These are phyloP conservation scores for Hevea brasiliensis DNA, from an alignment of 345 rosid species.

Conservation along the genomic window DNA sequence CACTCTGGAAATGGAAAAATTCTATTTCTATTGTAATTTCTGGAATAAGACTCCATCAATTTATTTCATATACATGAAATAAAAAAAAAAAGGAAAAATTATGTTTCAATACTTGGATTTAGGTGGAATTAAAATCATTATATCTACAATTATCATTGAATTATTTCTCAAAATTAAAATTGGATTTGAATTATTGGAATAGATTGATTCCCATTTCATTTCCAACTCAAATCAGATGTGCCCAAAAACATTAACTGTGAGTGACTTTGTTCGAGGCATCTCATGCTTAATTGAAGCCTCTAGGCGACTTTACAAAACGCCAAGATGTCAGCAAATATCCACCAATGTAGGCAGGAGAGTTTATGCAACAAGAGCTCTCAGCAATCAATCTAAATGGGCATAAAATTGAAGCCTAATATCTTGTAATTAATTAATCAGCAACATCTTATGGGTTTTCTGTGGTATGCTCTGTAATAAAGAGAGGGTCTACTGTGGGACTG, in stretches of 20 bases:
- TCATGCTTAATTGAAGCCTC: constrained; percentile 22
- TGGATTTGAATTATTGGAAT: neutral
- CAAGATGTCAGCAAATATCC: constrained; percentile 69
- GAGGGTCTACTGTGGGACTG: too few species aligned
- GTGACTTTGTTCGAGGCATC: neutral
- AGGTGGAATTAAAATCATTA: neutral
- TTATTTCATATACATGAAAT: neutral
- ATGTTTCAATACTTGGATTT: neutral
- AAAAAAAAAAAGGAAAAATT: too few species aligned
- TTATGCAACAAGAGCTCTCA: constrained; percentile 72
- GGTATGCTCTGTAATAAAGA: too few species aligned
- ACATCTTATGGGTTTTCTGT: too few species aligned
- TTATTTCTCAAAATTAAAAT: neutral
- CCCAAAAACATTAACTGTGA: neutral
- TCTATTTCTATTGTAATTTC: neutral
- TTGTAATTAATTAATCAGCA: too few species aligned
- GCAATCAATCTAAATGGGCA: constrained; percentile 62
- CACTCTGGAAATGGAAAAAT: neutral
- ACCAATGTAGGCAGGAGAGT: constrained; percentile 44
- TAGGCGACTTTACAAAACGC: constrained; percentile 69
- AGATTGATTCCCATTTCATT: neutral
- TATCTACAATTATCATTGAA: neutral
- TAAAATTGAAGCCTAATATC: too few species aligned
- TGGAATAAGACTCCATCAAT: too few species aligned
- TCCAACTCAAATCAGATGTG: neutral